phyloP scores from a whole-genome alignment of 2,329 filamentous ascomycete species.

The Xylariaceae sp. region DNA sequence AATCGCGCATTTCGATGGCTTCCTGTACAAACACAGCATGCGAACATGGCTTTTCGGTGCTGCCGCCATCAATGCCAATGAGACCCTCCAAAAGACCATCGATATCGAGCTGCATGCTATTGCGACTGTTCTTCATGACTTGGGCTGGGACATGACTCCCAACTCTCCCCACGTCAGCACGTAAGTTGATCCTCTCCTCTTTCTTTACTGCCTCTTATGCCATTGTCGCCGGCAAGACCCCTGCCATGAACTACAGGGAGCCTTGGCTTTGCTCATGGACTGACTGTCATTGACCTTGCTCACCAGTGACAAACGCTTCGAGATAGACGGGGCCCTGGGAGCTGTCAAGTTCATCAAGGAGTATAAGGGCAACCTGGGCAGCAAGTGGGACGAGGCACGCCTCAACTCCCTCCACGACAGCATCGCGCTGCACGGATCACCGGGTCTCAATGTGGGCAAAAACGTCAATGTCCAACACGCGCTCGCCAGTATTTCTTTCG shows the following conservation, averaged over 20 bases:
- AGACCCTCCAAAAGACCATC: conserved; percentile 8
- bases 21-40: conserved; percentile 14
- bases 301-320: conserved; percentile 12
- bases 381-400: conserved; percentile 4
- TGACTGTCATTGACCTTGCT: conserved; percentile 3
- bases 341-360: conserved; percentile 9
- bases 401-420: conserved; percentile 16
- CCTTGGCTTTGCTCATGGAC: too few species aligned
- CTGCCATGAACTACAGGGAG: too few species aligned
- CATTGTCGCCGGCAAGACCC: too few species aligned
- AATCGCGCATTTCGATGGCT: conserved; percentile 13
- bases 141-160: conserved; percentile 21
- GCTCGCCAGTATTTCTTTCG: conserved; percentile 11
- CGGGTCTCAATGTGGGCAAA: background rate
- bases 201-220: too few species aligned
- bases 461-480: conserved; percentile 10
- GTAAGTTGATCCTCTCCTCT: too few species aligned
- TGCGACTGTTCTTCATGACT: conserved; percentile 16
- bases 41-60: conserved; percentile 20
- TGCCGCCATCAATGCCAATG: conserved; percentile 17
- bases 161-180: background rate
- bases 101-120: conserved; percentile 20
- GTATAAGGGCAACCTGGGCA: background rate
- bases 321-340: conserved; percentile 7
- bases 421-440: conserved; percentile 14